A percentile compares a stretch with the other conserved stretches of the same genome.
Conservation (phyloP, 306 rosid species). For the Pachyrhizus erosus region DNA sequence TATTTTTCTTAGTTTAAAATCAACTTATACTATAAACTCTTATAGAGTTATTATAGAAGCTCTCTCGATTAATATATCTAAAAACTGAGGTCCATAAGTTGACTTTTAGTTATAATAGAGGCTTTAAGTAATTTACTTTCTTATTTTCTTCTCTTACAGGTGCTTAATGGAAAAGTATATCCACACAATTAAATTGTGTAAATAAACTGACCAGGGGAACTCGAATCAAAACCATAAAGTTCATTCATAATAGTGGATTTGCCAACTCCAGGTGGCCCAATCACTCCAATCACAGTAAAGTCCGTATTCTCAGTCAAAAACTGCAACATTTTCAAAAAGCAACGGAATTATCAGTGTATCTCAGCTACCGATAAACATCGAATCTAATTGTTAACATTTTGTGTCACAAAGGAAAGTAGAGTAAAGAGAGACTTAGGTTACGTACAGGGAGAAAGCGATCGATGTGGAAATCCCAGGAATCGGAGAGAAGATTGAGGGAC, state of each 20-base stretch:
- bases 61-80: no score
- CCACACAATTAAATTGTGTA: neutral
- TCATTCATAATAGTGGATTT: slow-evolving; percentile 89
- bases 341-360: no score
- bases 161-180: neutral
- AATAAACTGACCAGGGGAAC: slow-evolving; percentile 71
- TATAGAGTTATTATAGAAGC: neutral
- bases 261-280: slow-evolving; percentile 90
- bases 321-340: slow-evolving; percentile 50
- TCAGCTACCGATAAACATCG: no score
- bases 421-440: slow-evolving; percentile 25
- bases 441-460: slow-evolving; percentile 90
- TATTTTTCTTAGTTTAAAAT: neutral
- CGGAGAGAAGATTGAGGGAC: slow-evolving; percentile 90
- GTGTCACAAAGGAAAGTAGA: neutral
- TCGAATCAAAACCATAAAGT: slow-evolving; percentile 82
- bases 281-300: slow-evolving; percentile 84
- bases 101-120: neutral
- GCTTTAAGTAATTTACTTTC: neutral
- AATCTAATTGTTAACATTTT: no score
- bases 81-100: neutral
- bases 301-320: slow-evolving; percentile 89
- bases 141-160: neutral
- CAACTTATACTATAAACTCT: neutral
- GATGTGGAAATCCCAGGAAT: slow-evolving; percentile 88